Conservation (phyloP, 2,329 filamentous ascomycete genomes). For the Aspergillus melleus region DNA sequence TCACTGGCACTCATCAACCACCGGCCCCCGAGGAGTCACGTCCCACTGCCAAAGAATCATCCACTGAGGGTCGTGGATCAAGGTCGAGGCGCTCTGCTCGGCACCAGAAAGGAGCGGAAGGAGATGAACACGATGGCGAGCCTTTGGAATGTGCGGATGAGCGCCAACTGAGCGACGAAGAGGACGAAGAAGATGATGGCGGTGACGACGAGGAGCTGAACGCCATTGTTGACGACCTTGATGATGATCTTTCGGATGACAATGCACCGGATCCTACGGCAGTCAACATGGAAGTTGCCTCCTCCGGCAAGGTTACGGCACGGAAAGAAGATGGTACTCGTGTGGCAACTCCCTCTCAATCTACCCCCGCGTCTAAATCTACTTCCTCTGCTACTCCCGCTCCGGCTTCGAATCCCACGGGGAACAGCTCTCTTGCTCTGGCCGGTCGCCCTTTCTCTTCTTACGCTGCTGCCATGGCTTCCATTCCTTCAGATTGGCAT, state of each 20-base stretch:
- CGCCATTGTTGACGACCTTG: slow-evolving; percentile 85
- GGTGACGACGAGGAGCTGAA: slow-evolving; percentile 66
- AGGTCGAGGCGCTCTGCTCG: slow-evolving; percentile 63
- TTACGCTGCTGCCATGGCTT: slow-evolving; percentile 80
- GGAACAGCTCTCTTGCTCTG: slow-evolving; percentile 51
- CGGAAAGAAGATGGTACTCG: slow-evolving; percentile 88
- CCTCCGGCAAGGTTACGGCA: slow-evolving; percentile 83
- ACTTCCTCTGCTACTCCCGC: slow-evolving; percentile 38
- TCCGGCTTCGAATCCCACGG: slow-evolving; percentile 22
- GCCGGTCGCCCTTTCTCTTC: slow-evolving; percentile 64
- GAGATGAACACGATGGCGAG: slow-evolving; percentile 64
- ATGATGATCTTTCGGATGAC: slow-evolving; percentile 77
- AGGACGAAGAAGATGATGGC: slow-evolving; percentile 49
- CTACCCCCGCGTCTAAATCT: slow-evolving; percentile 47
- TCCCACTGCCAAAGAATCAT: slow-evolving; percentile 42
- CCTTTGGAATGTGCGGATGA: slow-evolving; percentile 92
- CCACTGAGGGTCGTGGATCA: slow-evolving; percentile 39
- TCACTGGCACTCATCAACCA: slow-evolving; percentile 20
- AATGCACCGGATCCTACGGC: slow-evolving; percentile 79
- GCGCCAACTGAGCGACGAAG: slow-evolving; percentile 72
- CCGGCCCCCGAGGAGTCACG: slow-evolving; percentile 14
- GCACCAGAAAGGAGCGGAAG: slow-evolving; percentile 55
- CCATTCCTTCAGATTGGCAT: slow-evolving; percentile 89
- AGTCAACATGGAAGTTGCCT: slow-evolving; percentile 86
- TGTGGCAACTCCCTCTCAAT: slow-evolving; percentile 76